phyloP scores from a whole-genome alignment of 1,139 yeast genomes.

The Taiozyma onychis region DNA sequence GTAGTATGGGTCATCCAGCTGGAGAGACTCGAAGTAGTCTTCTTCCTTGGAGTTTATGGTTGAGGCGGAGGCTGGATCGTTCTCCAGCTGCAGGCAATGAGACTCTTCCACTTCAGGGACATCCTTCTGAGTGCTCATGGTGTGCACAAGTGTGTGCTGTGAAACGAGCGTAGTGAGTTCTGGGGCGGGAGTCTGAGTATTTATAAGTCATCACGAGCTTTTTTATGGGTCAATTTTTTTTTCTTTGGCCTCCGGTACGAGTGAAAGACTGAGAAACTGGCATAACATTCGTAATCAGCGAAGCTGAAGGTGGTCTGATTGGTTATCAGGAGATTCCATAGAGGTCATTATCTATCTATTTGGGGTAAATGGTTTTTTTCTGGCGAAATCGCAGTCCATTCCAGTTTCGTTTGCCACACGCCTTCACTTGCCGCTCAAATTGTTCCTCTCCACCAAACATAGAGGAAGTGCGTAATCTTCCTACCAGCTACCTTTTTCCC shows the following conservation, averaged over 20 bases:
- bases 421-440: no score
- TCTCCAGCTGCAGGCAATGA: not conserved
- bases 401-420: no score
- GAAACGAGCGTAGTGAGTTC: not conserved
- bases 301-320: no score
- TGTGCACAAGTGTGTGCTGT: not conserved
- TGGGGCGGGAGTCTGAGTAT: not conserved
- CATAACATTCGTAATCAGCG: no score
- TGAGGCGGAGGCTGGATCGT: not conserved
- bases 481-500: no score
- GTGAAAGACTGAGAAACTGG: no score
- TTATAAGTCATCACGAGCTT: not conserved
- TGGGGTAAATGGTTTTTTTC: not conserved
- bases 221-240: not conserved
- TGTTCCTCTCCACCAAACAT: no score
- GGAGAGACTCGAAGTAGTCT: not conserved
- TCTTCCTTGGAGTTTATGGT: not conserved
- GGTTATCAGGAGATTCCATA: no score
- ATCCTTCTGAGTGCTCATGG: not conserved
- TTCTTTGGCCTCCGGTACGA: not conserved
- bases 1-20: slow-evolving; percentile 3
- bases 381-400: not conserved
- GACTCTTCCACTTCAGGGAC: not conserved
- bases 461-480: no score
- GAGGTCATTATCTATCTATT: no score